phyloP scores from a whole-genome alignment of 495 filamentous ascomycete genomes.

The Lophium mytilinum region DNA sequence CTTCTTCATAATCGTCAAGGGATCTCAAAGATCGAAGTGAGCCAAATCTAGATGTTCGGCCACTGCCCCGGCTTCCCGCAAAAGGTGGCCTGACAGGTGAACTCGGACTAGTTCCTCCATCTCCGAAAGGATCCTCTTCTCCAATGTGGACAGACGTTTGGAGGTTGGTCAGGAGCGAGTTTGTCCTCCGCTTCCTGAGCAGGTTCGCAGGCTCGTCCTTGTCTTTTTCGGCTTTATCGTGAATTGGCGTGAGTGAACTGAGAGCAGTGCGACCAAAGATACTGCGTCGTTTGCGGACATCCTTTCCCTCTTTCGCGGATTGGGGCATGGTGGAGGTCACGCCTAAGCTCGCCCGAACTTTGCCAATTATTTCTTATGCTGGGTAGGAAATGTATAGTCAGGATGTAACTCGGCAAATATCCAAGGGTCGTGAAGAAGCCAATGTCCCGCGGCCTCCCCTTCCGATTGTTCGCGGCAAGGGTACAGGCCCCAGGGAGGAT shows the following conservation, averaged over 20 bases:
- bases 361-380: too few species aligned
- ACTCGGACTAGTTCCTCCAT: background rate
- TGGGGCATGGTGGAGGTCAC: slow-evolving; percentile 21
- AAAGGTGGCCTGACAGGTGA: slow-evolving; percentile 6
- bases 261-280: slow-evolving; percentile 23
- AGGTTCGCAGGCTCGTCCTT: slow-evolving; percentile 19
- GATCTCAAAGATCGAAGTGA: slow-evolving; percentile 48
- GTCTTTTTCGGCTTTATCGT: slow-evolving; percentile 11
- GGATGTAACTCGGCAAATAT: too few species aligned
- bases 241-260: slow-evolving; percentile 16
- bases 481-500: too few species aligned
- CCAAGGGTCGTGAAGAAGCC: too few species aligned
- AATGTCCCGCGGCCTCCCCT: too few species aligned
- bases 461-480: too few species aligned
- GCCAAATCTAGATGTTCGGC: slow-evolving; percentile 48
- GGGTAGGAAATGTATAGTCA: too few species aligned
- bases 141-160: slow-evolving; percentile 1
- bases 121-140: slow-evolving; percentile 5
- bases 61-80: slow-evolving; percentile 25
- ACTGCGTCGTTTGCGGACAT: slow-evolving; percentile 24
- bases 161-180: slow-evolving; percentile 23
- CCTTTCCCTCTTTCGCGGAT: slow-evolving; percentile 18
- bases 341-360: too few species aligned
- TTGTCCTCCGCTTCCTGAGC: slow-evolving; percentile 27
- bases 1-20: slow-evolving; percentile 42